Percentiles rank a stretch among this genome's conserved stretches.
phyloP scores from a whole-genome alignment of 176 grass and related monocot species.

The Eragrostis curvula region DNA sequence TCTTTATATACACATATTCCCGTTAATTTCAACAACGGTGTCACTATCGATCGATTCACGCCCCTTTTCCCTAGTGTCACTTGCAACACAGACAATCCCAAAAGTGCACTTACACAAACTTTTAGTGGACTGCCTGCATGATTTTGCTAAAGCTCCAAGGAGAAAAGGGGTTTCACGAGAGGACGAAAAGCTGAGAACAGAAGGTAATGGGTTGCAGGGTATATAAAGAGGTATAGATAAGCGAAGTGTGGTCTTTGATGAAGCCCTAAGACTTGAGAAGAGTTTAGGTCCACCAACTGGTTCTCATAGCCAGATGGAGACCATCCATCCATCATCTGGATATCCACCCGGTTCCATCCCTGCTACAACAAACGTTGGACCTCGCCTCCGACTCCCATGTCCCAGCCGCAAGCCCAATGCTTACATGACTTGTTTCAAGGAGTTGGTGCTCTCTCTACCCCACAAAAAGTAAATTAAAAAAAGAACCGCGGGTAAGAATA shows the following conservation, averaged over 20 bases:
- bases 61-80: not conserved
- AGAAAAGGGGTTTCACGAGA: not conserved
- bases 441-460: not conserved
- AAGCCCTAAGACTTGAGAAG: not conserved
- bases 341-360: not conserved
- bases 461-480: too few species aligned
- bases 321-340: conserved; percentile 13
- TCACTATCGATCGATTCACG: not conserved
- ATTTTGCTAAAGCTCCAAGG: conserved; percentile 3
- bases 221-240: conserved; percentile 8
- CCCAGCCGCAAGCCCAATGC: not conserved
- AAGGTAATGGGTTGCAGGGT: not conserved
- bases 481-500: not conserved
- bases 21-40: not conserved
- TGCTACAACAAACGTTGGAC: not conserved
- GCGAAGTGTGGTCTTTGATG: conserved; percentile 32
- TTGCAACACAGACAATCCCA: conserved; percentile 21
- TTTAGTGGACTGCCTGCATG: not conserved
- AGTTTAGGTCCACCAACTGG: conserved; percentile 45
- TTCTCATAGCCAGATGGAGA: conserved; percentile 33
- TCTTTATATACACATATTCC: not conserved
- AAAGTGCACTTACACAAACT: not conserved
- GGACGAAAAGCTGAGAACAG: not conserved
- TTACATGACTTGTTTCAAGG: not conserved
- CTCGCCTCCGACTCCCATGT: not conserved